Evolutionary conservation across 2,329 filamentous ascomycete genomes (phyloP).

Genomic region (Grosmannia serpens): DNA sequence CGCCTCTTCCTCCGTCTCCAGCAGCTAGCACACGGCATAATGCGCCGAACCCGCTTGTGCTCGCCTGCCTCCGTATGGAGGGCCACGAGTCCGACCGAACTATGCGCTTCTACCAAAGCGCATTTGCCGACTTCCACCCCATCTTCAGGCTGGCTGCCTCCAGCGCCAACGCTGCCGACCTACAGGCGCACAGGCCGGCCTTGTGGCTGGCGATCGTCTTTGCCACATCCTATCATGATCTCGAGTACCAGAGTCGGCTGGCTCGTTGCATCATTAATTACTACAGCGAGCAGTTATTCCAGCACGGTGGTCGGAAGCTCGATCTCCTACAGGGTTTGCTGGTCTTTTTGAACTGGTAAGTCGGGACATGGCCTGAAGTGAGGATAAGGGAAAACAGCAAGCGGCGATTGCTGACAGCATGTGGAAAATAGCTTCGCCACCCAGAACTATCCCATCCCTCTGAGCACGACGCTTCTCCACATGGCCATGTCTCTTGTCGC

Average conservation of each 20-base stretch:
- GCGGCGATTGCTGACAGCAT: neutral
- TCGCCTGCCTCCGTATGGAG: constrained; percentile 8
- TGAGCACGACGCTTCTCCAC: constrained; percentile 13
- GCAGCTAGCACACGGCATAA: neutral
- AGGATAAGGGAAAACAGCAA: neutral
- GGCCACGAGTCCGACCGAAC: constrained; percentile 8
- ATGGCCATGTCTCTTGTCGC: constrained; percentile 12
- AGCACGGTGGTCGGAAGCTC: constrained; percentile 7
- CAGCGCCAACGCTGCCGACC: constrained; percentile 4
- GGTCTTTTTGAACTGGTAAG: constrained; percentile 11
- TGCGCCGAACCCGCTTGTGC: constrained; percentile 1
- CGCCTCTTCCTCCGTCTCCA: neutral
- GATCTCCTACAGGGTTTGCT: constrained; percentile 13
- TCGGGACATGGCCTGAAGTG: neutral
- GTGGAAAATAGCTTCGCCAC: constrained; percentile 7
- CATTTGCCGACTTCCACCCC: constrained; percentile 10
- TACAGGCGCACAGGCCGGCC: constrained; percentile 11
- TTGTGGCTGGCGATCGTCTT: constrained; percentile 15
- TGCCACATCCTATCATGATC: constrained; percentile 12
- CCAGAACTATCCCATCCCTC: constrained; percentile 10
- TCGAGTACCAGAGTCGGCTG: constrained; percentile 10
- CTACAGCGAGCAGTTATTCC: constrained; percentile 11
- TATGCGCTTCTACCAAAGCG: constrained; percentile 8
- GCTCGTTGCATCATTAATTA: constrained; percentile 9
- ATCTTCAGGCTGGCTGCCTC: constrained; percentile 6